A percentile compares a stretch with the other conserved stretches of the same genome.
Conservation (phyloP, 305 asterid species). For the Fraxinus albicans region DNA sequence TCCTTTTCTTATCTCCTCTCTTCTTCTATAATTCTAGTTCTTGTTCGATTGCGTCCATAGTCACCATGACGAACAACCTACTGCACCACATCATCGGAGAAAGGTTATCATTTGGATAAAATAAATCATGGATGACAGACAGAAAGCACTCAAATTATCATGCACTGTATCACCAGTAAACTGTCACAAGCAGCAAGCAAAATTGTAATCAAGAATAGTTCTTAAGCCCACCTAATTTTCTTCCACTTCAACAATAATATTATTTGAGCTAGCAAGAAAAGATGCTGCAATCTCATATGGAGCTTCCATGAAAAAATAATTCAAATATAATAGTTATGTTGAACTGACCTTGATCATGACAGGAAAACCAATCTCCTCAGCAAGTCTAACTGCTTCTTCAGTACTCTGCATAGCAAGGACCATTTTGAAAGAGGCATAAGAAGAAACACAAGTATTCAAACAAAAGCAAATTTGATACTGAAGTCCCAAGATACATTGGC, state of each 20-base stretch:
- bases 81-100: background rate
- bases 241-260: conserved; percentile 4
- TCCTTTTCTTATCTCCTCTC: background rate
- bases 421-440: background rate
- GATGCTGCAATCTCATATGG: conserved; percentile 3
- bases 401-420: conserved; percentile 56
- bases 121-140: background rate
- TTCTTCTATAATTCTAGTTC: no score
- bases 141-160: conserved; percentile 2
- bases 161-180: conserved; percentile 1
- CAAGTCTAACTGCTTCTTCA: conserved; percentile 82
- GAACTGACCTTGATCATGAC: conserved; percentile 93
- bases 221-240: conserved; percentile 10
- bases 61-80: background rate
- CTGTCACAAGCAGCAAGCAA: background rate
- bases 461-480: background rate
- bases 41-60: no score
- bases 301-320: background rate
- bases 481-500: conserved; percentile 5
- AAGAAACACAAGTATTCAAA: conserved; percentile 6
- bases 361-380: conserved; percentile 85
- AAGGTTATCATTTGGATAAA: background rate
- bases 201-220: background rate
- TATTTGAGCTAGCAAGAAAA: conserved; percentile 2
- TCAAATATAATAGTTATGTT: background rate